Conservation (phyloP, 2,329 filamentous ascomycete genomes). For the Colletotrichum navitas region DNA sequence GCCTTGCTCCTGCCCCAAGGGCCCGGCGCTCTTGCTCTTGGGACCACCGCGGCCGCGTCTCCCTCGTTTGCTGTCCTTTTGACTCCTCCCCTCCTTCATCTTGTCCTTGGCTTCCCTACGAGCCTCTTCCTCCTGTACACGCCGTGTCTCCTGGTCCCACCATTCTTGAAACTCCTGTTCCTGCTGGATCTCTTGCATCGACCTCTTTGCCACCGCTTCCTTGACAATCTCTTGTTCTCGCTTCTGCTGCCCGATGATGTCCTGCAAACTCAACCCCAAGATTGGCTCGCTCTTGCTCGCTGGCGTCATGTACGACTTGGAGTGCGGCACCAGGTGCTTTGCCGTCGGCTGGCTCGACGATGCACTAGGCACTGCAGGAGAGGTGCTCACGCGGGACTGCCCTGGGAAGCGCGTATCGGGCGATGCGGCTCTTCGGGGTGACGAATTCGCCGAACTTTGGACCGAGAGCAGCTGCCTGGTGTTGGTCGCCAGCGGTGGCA, state of each 20-base stretch:
- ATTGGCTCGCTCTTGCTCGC: constrained; percentile 72
- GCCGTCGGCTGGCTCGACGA: constrained; percentile 49
- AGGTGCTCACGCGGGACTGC: constrained; percentile 59
- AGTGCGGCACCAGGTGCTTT: constrained; percentile 67
- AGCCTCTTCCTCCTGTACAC: constrained; percentile 74
- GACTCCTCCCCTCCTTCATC: constrained; percentile 56
- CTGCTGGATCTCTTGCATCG: constrained; percentile 92
- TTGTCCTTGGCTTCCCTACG: constrained; percentile 56
- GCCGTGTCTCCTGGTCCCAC: constrained; percentile 89
- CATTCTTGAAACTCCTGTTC: constrained; percentile 97
- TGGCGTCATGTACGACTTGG: constrained; percentile 69
- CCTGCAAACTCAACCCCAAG: constrained; percentile 81
- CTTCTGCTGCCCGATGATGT: constrained; percentile 90
- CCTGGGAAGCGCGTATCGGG: constrained; percentile 74
- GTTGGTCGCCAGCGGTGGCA: constrained; percentile 44
- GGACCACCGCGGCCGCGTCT: constrained; percentile 48
- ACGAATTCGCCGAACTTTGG: constrained; percentile 55
- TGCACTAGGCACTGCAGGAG: constrained; percentile 47
- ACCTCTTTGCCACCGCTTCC: constrained; percentile 88
- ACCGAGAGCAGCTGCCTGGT: constrained; percentile 59
- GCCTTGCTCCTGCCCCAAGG: constrained; percentile 13
- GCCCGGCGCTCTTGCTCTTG: constrained; percentile 16
- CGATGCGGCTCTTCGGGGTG: constrained; percentile 65
- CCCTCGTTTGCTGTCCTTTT: constrained; percentile 36
- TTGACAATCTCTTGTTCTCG: constrained; percentile 85